Percentiles rank a stretch among this genome's conserved stretches.
Conservation (phyloP, 2,329 filamentous ascomycete species). For the Scedosporium apiospermum region DNA sequence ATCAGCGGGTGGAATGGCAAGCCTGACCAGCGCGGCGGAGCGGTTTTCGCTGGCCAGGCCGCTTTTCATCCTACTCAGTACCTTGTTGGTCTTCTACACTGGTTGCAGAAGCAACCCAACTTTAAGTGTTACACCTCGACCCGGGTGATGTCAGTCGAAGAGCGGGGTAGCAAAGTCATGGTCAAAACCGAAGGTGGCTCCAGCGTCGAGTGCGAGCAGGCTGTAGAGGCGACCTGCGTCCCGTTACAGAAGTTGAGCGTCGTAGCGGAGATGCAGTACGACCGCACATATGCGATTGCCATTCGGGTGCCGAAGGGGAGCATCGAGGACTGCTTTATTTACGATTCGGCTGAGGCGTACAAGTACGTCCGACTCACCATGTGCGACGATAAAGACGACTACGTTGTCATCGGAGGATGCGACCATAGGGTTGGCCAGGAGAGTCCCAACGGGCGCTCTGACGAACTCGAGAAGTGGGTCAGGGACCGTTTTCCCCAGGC, state of each 20-base stretch:
- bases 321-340: slow-evolving; percentile 44
- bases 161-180: slow-evolving; percentile 37
- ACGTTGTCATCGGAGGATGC: slow-evolving; percentile 45
- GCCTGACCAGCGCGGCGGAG: slow-evolving; percentile 40
- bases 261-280: slow-evolving; percentile 41
- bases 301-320: slow-evolving; percentile 40
- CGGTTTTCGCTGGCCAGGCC: slow-evolving; percentile 36
- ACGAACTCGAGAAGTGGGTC: slow-evolving; percentile 42
- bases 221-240: slow-evolving; percentile 44
- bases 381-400: slow-evolving; percentile 44
- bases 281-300: slow-evolving; percentile 48
- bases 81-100: slow-evolving; percentile 39
- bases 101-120: slow-evolving; percentile 38
- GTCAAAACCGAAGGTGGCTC: slow-evolving; percentile 35
- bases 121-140: slow-evolving; percentile 45
- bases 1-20: slow-evolving; percentile 42
- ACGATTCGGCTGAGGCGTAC: slow-evolving; percentile 44
- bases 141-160: slow-evolving; percentile 34
- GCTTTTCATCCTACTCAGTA: slow-evolving; percentile 50
- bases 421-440: slow-evolving; percentile 51
- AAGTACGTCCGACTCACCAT: slow-evolving; percentile 44
- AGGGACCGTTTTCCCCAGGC: slow-evolving; percentile 41
- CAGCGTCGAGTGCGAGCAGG: slow-evolving; percentile 35
- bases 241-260: slow-evolving; percentile 46
- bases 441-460: slow-evolving; percentile 31